phyloP scores from a whole-genome alignment of 768 basidiomycete species.

The Panellus pusillus region DNA sequence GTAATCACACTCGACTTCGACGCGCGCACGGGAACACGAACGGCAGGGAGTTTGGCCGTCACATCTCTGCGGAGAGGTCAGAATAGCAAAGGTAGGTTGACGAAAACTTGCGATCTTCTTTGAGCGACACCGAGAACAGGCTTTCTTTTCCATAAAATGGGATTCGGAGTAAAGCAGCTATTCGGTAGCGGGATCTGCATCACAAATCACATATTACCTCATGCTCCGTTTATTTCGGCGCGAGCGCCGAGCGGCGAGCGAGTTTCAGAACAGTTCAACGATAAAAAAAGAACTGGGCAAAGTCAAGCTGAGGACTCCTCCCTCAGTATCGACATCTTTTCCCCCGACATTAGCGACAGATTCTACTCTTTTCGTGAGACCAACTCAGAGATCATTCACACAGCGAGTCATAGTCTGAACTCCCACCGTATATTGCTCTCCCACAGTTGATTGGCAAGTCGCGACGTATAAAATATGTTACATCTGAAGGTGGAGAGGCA shows the following conservation, averaged over 20 bases:
- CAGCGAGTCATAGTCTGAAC: slow-evolving; percentile 5
- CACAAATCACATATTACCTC: no score
- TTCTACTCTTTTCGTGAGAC: neutral
- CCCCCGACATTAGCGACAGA: neutral
- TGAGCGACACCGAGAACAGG: slow-evolving; percentile 14
- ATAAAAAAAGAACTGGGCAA: no score
- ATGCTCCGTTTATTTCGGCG: no score
- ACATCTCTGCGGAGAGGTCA: slow-evolving; percentile 9
- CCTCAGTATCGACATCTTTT: no score
- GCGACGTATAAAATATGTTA: slow-evolving; percentile 3
- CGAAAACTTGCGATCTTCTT: slow-evolving; percentile 18
- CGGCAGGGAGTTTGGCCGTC: slow-evolving; percentile 12
- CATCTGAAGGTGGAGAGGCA: neutral
- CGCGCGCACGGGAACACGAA: slow-evolving; percentile 13
- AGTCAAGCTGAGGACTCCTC: no score
- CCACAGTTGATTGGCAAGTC: neutral
- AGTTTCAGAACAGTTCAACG: no score
- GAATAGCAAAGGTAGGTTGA: neutral
- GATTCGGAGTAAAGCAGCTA: neutral
- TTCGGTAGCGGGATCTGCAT: neutral
- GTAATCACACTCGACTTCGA: slow-evolving; percentile 6
- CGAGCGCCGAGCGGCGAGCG: no score
- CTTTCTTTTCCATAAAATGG: slow-evolving; percentile 12
- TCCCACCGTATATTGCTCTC: slow-evolving; percentile 12
- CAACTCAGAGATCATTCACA: slow-evolving; percentile 1